Evolutionary conservation across 2,329 filamentous ascomycete genomes (phyloP).

Genomic region (Immersiporthe knoxdaviesiana): DNA sequence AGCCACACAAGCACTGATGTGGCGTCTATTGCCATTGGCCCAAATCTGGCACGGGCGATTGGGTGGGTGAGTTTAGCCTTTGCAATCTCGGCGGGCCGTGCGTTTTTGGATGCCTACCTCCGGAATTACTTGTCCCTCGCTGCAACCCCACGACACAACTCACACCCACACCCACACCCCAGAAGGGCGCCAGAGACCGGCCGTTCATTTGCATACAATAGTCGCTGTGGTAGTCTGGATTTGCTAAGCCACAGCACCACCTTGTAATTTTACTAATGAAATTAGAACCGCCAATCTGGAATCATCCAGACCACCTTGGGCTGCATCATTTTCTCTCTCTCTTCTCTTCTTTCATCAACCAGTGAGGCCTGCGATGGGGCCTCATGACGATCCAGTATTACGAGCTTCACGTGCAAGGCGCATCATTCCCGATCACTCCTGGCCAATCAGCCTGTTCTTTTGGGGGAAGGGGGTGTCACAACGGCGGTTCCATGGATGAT

Average conservation of each 20-base stretch:
- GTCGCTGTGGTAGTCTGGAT: not conserved
- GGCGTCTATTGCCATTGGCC: not conserved
- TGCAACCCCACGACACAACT: constrained; percentile 1
- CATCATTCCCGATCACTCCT: not conserved
- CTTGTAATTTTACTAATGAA: constrained; percentile 18
- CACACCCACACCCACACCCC: too few relatives aligned
- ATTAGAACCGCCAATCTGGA: constrained; percentile 16
- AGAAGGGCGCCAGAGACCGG: not conserved
- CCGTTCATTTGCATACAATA: constrained; percentile 7
- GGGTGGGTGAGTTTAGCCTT: not conserved
- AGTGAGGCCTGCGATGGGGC: not conserved
- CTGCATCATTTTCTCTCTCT: not conserved
- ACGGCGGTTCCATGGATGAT: not conserved
- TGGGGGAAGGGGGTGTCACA: not conserved
- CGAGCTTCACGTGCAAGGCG: constrained; percentile 5
- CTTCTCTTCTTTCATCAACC: not conserved
- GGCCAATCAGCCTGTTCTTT: not conserved
- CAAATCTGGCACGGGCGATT: not conserved
- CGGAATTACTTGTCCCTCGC: not conserved
- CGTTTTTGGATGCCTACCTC: not conserved
- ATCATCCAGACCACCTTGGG: not conserved
- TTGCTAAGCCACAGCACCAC: constrained; percentile 14
- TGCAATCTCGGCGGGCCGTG: constrained; percentile 3
- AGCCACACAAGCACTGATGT: constrained; percentile 4
- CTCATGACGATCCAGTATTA: constrained; percentile 2